These are phyloP conservation scores for Lotus japonicus DNA, from an alignment of 306 rosid species.

Conservation along the genomic window DNA sequence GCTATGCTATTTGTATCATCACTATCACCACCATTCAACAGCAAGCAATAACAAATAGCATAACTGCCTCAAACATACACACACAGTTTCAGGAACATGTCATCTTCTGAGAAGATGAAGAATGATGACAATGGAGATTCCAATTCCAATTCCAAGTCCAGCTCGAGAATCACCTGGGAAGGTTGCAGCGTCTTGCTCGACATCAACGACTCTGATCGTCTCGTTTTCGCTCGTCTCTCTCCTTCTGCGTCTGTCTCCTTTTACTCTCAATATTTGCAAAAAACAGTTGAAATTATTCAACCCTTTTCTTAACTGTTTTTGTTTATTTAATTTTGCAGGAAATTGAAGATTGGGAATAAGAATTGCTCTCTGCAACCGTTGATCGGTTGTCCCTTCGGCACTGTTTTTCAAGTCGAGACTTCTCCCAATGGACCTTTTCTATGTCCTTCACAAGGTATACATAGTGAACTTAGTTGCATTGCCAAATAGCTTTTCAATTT, in stretches of 20 bases:
- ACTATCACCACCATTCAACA: too few species aligned
- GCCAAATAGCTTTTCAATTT: too few species aligned
- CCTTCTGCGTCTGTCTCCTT: slow-evolving; percentile 57
- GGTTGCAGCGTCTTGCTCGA: slow-evolving; percentile 96
- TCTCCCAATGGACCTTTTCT: slow-evolving; percentile 45
- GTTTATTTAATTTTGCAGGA: slow-evolving; percentile 32
- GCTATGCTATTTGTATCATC: too few species aligned
- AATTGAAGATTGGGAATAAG: slow-evolving; percentile 83
- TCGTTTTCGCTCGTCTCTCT: slow-evolving; percentile 86
- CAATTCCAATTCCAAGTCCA: too few species aligned
- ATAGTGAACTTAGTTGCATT: too few species aligned
- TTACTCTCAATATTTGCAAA: too few species aligned
- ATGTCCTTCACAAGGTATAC: slow-evolving; percentile 52
- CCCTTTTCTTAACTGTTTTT: too few species aligned
- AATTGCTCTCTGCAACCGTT: slow-evolving; percentile 63
- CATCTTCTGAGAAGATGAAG: neutral
- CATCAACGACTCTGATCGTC: slow-evolving; percentile 86
- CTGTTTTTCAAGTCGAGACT: slow-evolving; percentile 66
- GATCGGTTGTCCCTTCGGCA: slow-evolving; percentile 70
- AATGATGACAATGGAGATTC: neutral
- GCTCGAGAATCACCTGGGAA: slow-evolving; percentile 55
- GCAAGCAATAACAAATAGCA: too few species aligned
- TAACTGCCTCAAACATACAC: too few species aligned
- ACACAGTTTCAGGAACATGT: too few species aligned
- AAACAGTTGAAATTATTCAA: too few species aligned